phyloP scores from a whole-genome alignment of 306 rosid genomes.

The Quercus berberidifolia region DNA sequence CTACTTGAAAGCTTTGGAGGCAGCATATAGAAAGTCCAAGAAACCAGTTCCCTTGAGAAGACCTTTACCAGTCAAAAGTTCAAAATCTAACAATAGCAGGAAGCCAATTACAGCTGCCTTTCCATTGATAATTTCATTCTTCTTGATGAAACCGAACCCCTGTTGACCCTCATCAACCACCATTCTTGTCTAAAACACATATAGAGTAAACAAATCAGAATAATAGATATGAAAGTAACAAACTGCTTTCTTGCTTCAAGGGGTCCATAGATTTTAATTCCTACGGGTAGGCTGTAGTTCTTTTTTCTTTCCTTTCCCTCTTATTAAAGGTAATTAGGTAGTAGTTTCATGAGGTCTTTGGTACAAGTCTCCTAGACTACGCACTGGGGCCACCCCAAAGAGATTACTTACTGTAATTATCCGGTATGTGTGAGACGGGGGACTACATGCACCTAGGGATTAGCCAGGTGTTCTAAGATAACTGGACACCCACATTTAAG shows the following conservation, averaged over 20 bases:
- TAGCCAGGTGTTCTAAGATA: too few relatives aligned
- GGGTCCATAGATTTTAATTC: not conserved
- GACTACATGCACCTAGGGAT: too few relatives aligned
- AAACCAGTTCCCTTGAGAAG: conserved; percentile 91
- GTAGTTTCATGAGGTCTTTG: not conserved
- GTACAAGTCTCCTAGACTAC: too few relatives aligned
- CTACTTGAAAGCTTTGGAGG: conserved; percentile 63
- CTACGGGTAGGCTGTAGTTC: not conserved
- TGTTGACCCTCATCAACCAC: conserved; percentile 62
- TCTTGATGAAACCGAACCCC: conserved; percentile 74
- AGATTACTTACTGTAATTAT: too few relatives aligned
- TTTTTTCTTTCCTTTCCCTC: too few relatives aligned
- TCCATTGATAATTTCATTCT: conserved; percentile 85
- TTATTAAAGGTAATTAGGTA: not conserved
- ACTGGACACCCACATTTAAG: too few relatives aligned
- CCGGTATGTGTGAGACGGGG: too few relatives aligned
- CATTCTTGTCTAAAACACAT: conserved; percentile 64
- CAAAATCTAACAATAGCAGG: conserved; percentile 85
- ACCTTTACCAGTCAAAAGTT: conserved; percentile 93
- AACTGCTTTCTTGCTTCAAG: not conserved
- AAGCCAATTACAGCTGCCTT: conserved; percentile 86
- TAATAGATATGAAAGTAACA: not conserved
- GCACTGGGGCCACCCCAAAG: too few relatives aligned
- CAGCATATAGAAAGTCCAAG: conserved; percentile 81
- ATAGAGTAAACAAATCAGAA: conserved; percentile 10